A percentile compares a stretch with the other conserved stretches of the same genome.
phyloP scores from a whole-genome alignment of 257 asterid genomes.

The Solanum acaule region DNA sequence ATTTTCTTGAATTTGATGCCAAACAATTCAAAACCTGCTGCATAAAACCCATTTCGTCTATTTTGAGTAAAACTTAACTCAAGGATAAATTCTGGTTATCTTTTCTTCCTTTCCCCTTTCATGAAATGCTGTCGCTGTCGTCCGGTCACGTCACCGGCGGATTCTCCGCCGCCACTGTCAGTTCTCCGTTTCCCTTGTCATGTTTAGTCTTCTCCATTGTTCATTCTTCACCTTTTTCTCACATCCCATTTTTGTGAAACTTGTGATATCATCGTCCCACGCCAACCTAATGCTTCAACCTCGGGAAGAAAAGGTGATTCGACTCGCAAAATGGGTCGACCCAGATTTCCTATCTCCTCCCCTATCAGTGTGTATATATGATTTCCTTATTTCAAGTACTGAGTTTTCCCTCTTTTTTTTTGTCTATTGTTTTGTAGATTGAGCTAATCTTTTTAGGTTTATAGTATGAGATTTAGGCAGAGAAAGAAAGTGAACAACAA shows the following conservation, averaged over 20 bases:
- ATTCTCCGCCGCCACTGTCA: neutral
- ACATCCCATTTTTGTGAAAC: neutral
- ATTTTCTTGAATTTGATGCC: neutral
- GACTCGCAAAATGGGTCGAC: neutral
- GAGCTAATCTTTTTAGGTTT: neutral
- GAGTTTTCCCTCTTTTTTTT: neutral
- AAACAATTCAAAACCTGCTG: neutral
- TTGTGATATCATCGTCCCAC: neutral
- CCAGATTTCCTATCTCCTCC: neutral
- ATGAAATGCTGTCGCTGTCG: neutral
- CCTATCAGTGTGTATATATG: neutral
- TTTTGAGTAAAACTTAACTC: neutral
- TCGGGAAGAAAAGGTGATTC: neutral
- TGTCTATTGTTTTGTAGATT: neutral
- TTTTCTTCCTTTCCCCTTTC: neutral
- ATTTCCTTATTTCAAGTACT: neutral
- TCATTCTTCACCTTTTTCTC: neutral
- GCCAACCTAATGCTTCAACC: neutral
- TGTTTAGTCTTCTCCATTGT: neutral
- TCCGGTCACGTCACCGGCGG: neutral
- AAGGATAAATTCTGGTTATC: neutral
- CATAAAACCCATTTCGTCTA: neutral
- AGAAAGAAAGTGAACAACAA: neutral
- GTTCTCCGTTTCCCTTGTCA: neutral
- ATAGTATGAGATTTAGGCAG: neutral